Conservation (phyloP, 2,329 filamentous ascomycete species). For the Arachnomyces sp. region DNA sequence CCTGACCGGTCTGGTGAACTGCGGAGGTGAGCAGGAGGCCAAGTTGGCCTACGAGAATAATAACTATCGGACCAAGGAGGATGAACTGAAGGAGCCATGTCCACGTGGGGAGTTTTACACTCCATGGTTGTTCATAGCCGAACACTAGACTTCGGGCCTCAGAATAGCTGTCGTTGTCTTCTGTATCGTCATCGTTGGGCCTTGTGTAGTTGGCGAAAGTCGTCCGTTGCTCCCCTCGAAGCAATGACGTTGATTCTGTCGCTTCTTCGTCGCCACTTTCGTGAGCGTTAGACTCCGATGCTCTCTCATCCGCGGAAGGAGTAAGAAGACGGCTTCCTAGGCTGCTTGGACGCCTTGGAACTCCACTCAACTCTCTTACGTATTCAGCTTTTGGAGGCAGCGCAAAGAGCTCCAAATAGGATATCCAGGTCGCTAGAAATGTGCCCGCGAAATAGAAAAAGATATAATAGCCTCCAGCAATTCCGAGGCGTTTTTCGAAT, state of each 20-base stretch:
- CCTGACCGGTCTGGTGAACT: constrained; percentile 71
- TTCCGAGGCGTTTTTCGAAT: constrained; percentile 63
- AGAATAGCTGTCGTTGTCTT: constrained; percentile 19
- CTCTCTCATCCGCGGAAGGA: constrained; percentile 33
- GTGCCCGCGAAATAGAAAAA: constrained; percentile 71
- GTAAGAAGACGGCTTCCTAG: constrained; percentile 37
- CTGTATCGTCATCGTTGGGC: constrained; percentile 23
- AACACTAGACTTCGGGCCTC: constrained; percentile 41
- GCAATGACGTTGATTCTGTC: constrained; percentile 51
- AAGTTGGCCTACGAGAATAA: constrained; percentile 71
- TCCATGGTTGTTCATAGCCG: constrained; percentile 78
- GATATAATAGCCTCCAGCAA: constrained; percentile 71
- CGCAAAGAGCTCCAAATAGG: constrained; percentile 71
- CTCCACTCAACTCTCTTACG: constrained; percentile 40
- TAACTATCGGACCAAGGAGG: constrained; percentile 65
- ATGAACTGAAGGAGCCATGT: constrained; percentile 84
- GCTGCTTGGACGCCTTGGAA: constrained; percentile 27
- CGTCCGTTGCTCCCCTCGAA: constrained; percentile 42
- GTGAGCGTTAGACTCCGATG: constrained; percentile 11
- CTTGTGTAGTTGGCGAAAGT: constrained; percentile 51
- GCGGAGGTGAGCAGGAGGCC: constrained; percentile 65
- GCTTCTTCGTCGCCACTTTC: constrained; percentile 28
- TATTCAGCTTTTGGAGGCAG: constrained; percentile 66
- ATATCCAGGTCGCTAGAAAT: constrained; percentile 67
- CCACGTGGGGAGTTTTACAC: constrained; percentile 67